Evolutionary conservation across 1,284 basidiomycete species (phyloP).

Genomic region (Tranzscheliella williamsii): DNA sequence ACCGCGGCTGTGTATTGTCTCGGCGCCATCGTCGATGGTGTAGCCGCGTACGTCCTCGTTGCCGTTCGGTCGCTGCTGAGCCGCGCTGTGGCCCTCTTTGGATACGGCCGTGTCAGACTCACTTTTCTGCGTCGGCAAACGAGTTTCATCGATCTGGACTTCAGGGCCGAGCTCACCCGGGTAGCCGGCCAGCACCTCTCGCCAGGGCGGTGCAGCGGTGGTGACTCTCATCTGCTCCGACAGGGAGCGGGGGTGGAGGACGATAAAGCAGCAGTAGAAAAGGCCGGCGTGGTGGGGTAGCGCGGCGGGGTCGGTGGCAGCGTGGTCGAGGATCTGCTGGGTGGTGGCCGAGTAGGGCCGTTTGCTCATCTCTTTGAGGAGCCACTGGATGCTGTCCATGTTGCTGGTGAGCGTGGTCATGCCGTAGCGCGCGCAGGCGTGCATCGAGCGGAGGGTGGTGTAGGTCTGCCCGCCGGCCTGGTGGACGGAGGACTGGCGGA

Average conservation of each 20-base stretch:
- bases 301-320: conserved; percentile 1
- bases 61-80: neutral
- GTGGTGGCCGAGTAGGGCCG: conserved; percentile 12
- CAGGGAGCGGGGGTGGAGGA: conserved; percentile 41
- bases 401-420: conserved; percentile 47
- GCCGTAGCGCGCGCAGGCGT: conserved; percentile 20
- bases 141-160: too few relatives aligned
- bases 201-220: conserved; percentile 17
- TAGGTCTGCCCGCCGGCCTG: conserved; percentile 28
- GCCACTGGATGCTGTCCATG: conserved; percentile 45
- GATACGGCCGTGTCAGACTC: too few relatives aligned
- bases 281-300: neutral
- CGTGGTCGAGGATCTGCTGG: conserved; percentile 1
- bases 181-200: conserved; percentile 25
- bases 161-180: conserved; percentile 7
- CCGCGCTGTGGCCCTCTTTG: too few relatives aligned
- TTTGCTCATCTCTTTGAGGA: conserved; percentile 35
- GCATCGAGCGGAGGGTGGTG: conserved; percentile 15
- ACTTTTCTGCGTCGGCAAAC: too few relatives aligned
- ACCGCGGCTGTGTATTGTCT: too few relatives aligned
- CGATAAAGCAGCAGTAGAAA: conserved; percentile 16
- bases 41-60: conserved; percentile 8
- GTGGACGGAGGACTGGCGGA: conserved; percentile 15
- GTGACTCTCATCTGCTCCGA: conserved; percentile 44
- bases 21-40: conserved; percentile 9